These are phyloP conservation scores for Candida gigantensis DNA, from an alignment of 1,139 yeast species.

Conservation along the genomic window DNA sequence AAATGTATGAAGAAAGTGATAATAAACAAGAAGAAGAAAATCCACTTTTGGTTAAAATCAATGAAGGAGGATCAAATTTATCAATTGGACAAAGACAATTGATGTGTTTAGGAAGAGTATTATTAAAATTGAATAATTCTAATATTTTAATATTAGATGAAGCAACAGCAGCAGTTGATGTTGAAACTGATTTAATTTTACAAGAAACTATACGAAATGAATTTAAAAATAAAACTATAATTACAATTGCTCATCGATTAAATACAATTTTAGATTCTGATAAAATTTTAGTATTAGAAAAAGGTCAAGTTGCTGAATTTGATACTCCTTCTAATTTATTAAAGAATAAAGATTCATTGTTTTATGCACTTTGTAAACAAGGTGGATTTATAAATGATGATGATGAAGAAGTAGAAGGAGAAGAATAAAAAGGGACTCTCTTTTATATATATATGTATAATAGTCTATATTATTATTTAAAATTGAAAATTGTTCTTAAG, in stretches of 20 bases:
- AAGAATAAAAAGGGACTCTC: too few relatives aligned
- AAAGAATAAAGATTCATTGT: conserved; percentile 65
- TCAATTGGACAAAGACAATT: conserved; percentile 42
- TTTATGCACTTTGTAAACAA: conserved; percentile 75
- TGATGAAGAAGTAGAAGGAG: not conserved
- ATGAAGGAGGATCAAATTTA: conserved; percentile 41
- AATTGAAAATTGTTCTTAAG: too few relatives aligned
- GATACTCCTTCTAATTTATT: conserved; percentile 75
- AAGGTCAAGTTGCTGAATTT: conserved; percentile 84
- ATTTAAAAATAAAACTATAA: conserved; percentile 83
- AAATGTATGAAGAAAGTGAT: conserved; percentile 50
- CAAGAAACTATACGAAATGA: conserved; percentile 87
- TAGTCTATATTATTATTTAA: too few relatives aligned
- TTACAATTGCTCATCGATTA: conserved; percentile 93
- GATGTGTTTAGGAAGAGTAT: conserved; percentile 39
- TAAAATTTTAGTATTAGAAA: conserved; percentile 79
- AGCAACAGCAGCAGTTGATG: conserved; percentile 98
- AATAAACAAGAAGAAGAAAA: conserved; percentile 24
- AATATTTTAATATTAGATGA: conserved; percentile 60
- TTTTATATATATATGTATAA: too few relatives aligned
- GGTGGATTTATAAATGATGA: conserved; percentile 51
- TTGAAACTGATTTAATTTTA: conserved; percentile 83
- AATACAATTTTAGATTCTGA: conserved; percentile 94
- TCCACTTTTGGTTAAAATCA: conserved; percentile 63
- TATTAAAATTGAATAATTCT: conserved; percentile 51